A percentile compares a stretch with the other conserved stretches of the same genome.
Evolutionary conservation across 2,329 filamentous ascomycete genomes (phyloP).

Genomic region (Aschersonia sp.): DNA sequence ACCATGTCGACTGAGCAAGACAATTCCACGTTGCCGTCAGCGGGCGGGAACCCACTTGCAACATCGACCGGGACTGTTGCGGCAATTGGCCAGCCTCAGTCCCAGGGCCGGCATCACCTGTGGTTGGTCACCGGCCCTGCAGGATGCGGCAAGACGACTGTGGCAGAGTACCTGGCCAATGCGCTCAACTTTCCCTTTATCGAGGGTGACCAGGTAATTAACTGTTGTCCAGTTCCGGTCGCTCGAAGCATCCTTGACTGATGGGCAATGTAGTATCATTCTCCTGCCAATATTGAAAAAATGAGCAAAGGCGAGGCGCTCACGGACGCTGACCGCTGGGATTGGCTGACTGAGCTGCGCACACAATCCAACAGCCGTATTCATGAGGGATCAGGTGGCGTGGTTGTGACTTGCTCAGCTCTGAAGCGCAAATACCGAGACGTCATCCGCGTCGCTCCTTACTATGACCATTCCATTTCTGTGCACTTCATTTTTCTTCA

Average conservation of each 20-base stretch:
- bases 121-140: conserved; percentile 71
- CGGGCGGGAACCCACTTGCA: conserved; percentile 2
- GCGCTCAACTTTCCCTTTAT: conserved; percentile 55
- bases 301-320: conserved; percentile 76
- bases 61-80: conserved; percentile 14
- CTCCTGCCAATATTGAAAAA: conserved; percentile 71
- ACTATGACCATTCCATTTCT: conserved; percentile 56
- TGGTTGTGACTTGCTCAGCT: conserved; percentile 93
- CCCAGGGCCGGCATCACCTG: conserved; percentile 47
- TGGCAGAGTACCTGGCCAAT: conserved; percentile 50
- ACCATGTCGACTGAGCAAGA: conserved; percentile 2
- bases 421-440: conserved; percentile 96
- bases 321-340: conserved; percentile 90
- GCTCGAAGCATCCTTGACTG: neutral
- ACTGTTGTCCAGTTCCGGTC: neutral
- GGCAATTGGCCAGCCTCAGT: conserved; percentile 9
- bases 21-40: neutral
- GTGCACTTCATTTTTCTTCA: conserved; percentile 90
- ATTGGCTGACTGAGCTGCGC: conserved; percentile 76
- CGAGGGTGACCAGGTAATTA: conserved; percentile 59
- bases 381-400: conserved; percentile 46
- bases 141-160: conserved; percentile 66
- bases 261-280: conserved; percentile 45
- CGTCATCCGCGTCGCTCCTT: conserved; percentile 67
- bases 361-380: conserved; percentile 48